Conservation (phyloP, 768 basidiomycete genomes). For the Mycena alexandri region DNA sequence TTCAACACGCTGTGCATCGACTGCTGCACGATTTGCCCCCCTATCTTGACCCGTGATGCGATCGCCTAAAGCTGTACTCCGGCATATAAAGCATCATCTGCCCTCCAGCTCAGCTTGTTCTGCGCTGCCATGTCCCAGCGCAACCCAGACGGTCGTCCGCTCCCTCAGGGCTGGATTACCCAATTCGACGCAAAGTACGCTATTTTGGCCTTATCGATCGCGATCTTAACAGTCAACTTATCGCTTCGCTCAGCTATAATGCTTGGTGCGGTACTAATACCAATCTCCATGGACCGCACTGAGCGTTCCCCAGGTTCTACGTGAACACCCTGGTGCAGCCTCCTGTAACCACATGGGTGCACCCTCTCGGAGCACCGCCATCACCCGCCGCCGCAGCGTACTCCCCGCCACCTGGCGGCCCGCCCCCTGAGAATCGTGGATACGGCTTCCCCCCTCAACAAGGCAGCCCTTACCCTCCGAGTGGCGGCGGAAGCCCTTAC, state of each 20-base stretch:
- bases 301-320: constrained; percentile 70
- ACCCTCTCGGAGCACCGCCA: constrained; percentile 70
- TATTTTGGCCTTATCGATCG: constrained; percentile 39
- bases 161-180: constrained; percentile 77
- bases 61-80: constrained; percentile 13
- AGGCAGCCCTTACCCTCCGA: constrained; percentile 26
- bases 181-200: constrained; percentile 78
- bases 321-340: constrained; percentile 75
- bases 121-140: constrained; percentile 55
- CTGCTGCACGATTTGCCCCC: constrained; percentile 5
- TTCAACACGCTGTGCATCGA: too few species aligned
- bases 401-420: constrained; percentile 58
- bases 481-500: constrained; percentile 42
- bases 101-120: constrained; percentile 24
- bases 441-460: constrained; percentile 33
- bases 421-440: constrained; percentile 54
- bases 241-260: constrained; percentile 62
- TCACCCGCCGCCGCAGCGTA: constrained; percentile 54
- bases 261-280: constrained; percentile 61
- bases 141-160: constrained; percentile 70
- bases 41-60: constrained; percentile 38
- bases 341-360: constrained; percentile 76
- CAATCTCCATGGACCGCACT: neutral
- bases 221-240: constrained; percentile 31
- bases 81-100: constrained; percentile 30